Base-by-base conservation (phyloP, 345 rosid species). In the Noccaea caerulescens region DNA sequence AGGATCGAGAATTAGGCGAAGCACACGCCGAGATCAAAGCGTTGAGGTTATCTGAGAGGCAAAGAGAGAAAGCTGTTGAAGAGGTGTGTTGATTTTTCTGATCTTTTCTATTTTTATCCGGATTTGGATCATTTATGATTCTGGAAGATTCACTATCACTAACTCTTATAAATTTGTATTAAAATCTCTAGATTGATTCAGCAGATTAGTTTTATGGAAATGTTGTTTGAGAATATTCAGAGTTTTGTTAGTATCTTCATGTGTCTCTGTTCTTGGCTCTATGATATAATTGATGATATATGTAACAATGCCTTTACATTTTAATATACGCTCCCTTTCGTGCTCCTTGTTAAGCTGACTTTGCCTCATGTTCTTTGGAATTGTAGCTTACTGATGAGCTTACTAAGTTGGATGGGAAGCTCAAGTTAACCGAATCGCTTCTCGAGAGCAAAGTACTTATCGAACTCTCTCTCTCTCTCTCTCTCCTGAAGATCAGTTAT, bases 1-100 rank as follows among this genome's bases (percentile, higher is more conserved):
- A 93, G 89, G 98, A 91, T 67, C 82, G 98, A 41, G 98, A 91
- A 75, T 71, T 93, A 44, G 82, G 90, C 9, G 97, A 91, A 77
- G 98, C 98, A 5, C 91, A 85, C 46, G 90, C 96, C 7, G 97
- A 91, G 91, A 93, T 93, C 83, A 93, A 79, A 77, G 98, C 98
- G 4, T 79, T 93, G 79, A 86, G 80, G 58, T 58, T 88, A 18
- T 91, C 98, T 23, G 97, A 93, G 72, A 72, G 97, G 23, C 90
- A 77, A 5, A 78, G 95, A 80, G 98, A 93, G 76, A 93, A 93
- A 76, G 98, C 98, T n/a, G 96, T 91, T 42, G 98, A 93, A 72
- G 98, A 93, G 97, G 98, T 93, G 1, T 79, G 84, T 73, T 79
- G 68, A 62, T 55, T 7, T 7, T 84, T 25, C 83, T 92, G 13